Base-by-base conservation (phyloP, 768 basidiomycete genomes). In the Suillus lakei region DNA sequence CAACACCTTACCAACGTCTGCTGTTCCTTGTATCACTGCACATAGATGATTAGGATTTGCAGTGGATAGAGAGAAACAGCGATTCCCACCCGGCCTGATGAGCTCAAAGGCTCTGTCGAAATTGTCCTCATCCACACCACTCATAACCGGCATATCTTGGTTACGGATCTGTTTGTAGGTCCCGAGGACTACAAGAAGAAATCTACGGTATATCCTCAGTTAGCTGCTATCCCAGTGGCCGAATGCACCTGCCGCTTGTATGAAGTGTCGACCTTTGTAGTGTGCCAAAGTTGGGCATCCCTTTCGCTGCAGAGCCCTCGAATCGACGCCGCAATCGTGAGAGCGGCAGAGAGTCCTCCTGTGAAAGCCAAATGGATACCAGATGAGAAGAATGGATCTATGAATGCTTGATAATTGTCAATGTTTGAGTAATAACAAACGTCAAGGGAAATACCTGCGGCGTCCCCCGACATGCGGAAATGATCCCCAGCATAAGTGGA, bases 151-250 rank as follows among this genome's bases (percentile, higher is more conserved):
- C 13, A 76, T 77, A 53, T 78, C 80, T 69, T 90, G 88, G 4
- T 87, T 81, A 21, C 86, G 84, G 60, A 91, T 89, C 70, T 90
- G 89, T 74, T 88, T 89, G 74, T 90, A 90, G 69, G 89, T 88
- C 68, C 88, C 89, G 26, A 90, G 77, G 28, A 91, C 89, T 21
- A 91, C 88, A 18, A 91, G 81, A 69, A 89, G 84, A 70, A 90
- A 90, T 68, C 53, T 58, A 18, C 36, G 8, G 1, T 15, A 30
- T n/a, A 36, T 1, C 3, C 3, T 3, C 1, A 12, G 38, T 38
- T 38, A 38, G 9, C 38, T 38, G 13, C 38, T 38, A 13, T 38
- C 9, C 13, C 38, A 38, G 9, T 38, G 38, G 12, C 38, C 5
- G 12, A 10, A 38, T 38, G 9, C 38, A 38, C 38, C 10, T 69